phyloP scores from a whole-genome alignment of 768 basidiomycete genomes.

The Paxillus rubicundulus region DNA sequence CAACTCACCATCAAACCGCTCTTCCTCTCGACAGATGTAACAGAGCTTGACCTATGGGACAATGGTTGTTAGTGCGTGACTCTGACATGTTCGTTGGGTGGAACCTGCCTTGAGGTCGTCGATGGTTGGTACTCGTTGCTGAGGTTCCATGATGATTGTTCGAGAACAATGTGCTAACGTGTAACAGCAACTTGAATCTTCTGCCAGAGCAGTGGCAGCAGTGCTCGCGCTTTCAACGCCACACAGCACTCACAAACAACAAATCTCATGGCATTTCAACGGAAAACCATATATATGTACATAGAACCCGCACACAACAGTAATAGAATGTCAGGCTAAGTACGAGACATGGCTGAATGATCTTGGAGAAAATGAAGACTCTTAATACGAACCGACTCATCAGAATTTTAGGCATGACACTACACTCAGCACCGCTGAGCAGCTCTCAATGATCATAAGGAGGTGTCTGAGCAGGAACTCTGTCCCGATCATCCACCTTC shows the following conservation, averaged over 20 bases:
- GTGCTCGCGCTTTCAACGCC: too few relatives aligned
- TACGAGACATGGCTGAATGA: background rate
- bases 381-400: slow-evolving; percentile 7
- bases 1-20: slow-evolving; percentile 43
- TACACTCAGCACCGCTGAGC: background rate
- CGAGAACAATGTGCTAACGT: background rate
- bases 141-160: slow-evolving; percentile 21
- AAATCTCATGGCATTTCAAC: slow-evolving; percentile 14
- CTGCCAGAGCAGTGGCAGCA: too few relatives aligned
- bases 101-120: slow-evolving; percentile 32
- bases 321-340: background rate
- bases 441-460: slow-evolving; percentile 51
- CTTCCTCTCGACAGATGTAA: slow-evolving; percentile 80
- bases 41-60: slow-evolving; percentile 61
- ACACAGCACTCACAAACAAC: background rate
- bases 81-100: too few relatives aligned
- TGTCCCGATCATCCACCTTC: slow-evolving; percentile 45
- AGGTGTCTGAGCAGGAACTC: slow-evolving; percentile 49
- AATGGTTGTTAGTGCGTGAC: slow-evolving; percentile 6
- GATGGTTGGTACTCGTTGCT: slow-evolving; percentile 31
- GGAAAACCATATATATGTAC: slow-evolving; percentile 17
- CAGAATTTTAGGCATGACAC: background rate
- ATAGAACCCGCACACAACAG: slow-evolving; percentile 5
- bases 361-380: background rate
- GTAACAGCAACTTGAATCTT: too few relatives aligned